Conservation (phyloP, 2,329 filamentous ascomycete species). For the Myriosclerotinia duriaeana region DNA sequence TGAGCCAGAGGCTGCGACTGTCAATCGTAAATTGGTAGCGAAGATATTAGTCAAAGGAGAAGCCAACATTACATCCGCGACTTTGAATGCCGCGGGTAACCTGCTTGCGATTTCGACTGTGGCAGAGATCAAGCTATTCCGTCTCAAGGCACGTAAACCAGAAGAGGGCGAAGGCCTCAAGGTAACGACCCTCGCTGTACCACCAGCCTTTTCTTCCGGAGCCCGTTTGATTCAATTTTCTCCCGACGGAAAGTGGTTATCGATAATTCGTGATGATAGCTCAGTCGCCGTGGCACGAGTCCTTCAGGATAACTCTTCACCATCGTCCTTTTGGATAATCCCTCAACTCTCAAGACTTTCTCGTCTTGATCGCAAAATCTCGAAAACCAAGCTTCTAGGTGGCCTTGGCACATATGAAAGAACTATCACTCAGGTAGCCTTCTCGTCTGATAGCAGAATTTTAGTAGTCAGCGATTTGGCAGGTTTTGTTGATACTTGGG, state of each 20-base stretch:
- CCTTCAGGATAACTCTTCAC: slow-evolving; percentile 39
- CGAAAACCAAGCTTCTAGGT: slow-evolving; percentile 58
- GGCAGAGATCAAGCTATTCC: slow-evolving; percentile 75
- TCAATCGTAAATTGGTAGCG: slow-evolving; percentile 64
- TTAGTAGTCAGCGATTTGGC: slow-evolving; percentile 78
- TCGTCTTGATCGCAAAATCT: slow-evolving; percentile 54
- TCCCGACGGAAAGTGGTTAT: slow-evolving; percentile 68
- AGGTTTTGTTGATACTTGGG: slow-evolving; percentile 85
- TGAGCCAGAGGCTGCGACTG: slow-evolving; percentile 45
- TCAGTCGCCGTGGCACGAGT: slow-evolving; percentile 56
- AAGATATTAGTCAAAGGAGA: slow-evolving; percentile 71
- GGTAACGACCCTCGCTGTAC: slow-evolving; percentile 68
- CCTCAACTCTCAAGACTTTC: slow-evolving; percentile 49
- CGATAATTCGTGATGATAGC: slow-evolving; percentile 61
- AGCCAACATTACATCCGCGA: slow-evolving; percentile 75
- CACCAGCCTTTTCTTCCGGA: slow-evolving; percentile 58
- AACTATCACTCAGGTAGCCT: slow-evolving; percentile 70
- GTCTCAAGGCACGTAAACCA: slow-evolving; percentile 55
- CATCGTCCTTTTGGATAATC: slow-evolving; percentile 46
- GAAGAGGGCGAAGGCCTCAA: slow-evolving; percentile 60
- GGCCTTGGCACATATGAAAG: slow-evolving; percentile 75
- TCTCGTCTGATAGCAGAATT: slow-evolving; percentile 77
- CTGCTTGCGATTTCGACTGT: slow-evolving; percentile 75
- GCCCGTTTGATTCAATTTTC: slow-evolving; percentile 70
- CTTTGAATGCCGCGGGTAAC: slow-evolving; percentile 69